These are phyloP conservation scores for Macrocybe gigantea DNA, from an alignment of 768 basidiomycete genomes.

Conservation along the genomic window DNA sequence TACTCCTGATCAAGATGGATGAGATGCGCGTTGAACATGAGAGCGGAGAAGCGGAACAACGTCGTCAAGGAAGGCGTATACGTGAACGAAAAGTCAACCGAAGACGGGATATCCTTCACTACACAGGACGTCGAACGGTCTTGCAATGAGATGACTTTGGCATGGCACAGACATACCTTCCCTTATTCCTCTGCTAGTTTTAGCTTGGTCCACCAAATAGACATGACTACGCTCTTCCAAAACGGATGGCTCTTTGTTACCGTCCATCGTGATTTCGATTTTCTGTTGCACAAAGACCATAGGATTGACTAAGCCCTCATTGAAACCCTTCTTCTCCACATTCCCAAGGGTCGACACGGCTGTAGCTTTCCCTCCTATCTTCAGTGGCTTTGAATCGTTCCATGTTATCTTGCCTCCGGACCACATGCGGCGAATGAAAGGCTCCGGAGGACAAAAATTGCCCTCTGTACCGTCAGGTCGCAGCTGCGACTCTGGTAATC, in stretches of 20 bases:
- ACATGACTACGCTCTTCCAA: conserved; percentile 67
- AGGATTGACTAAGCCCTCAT: conserved; percentile 41
- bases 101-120: conserved; percentile 48
- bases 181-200: conserved; percentile 26
- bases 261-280: conserved; percentile 45
- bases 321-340: conserved; percentile 63
- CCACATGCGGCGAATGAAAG: conserved; percentile 81
- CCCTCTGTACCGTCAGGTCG: conserved; percentile 69
- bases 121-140: conserved; percentile 3
- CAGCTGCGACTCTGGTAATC: conserved; percentile 48
- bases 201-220: conserved; percentile 35
- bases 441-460: conserved; percentile 65
- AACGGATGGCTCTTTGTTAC: conserved; percentile 38
- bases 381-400: conserved; percentile 41
- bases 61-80: conserved; percentile 67
- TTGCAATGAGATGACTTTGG: background rate
- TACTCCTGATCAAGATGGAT: conserved; percentile 81
- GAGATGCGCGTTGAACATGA: conserved; percentile 82
- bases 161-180: conserved; percentile 31
- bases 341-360: conserved; percentile 43
- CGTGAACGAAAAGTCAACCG: conserved; percentile 53
- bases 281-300: conserved; percentile 74
- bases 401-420: conserved; percentile 66
- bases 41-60: conserved; percentile 80
- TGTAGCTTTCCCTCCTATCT: conserved; percentile 46